These are phyloP conservation scores for Zymoseptoria ardabiliae DNA, from an alignment of 2,329 filamentous ascomycete species.

Conservation along the genomic window DNA sequence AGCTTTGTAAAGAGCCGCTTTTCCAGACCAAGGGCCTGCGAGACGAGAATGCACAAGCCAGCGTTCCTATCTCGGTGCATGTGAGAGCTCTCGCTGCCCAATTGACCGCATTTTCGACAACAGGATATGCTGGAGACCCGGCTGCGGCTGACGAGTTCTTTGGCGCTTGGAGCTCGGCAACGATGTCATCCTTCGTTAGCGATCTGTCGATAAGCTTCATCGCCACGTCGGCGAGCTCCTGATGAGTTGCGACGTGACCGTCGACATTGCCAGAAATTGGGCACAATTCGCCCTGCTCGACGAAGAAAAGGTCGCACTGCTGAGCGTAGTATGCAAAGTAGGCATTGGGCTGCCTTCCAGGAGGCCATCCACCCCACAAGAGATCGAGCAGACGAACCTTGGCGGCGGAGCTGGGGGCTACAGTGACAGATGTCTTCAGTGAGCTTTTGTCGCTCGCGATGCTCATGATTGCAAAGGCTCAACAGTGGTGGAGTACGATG, in stretches of 20 bases:
- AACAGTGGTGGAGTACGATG: too few species aligned
- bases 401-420: slow-evolving; percentile 1
- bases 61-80: slow-evolving; percentile 1
- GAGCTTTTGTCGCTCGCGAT: not conserved
- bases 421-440: not conserved
- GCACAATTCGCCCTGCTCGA: not conserved
- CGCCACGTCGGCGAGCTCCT: slow-evolving; percentile 3
- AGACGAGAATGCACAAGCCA: slow-evolving; percentile 2
- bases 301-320: slow-evolving; percentile 6
- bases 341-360: not conserved
- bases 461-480: not conserved
- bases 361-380: not conserved
- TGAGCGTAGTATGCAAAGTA: slow-evolving; percentile 6
- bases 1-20: slow-evolving; percentile 1
- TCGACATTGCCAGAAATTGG: not conserved
- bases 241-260: not conserved
- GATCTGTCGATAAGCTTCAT: not conserved
- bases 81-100: slow-evolving; percentile 4
- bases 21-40: slow-evolving; percentile 6
- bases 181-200: not conserved
- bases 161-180: not conserved
- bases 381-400: not conserved
- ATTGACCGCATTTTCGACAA: not conserved
- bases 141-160: not conserved
- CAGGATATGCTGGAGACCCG: not conserved